Evolutionary conservation across 2,329 filamentous ascomycete genomes (phyloP).

Genomic region (Phialophora macrospora): DNA sequence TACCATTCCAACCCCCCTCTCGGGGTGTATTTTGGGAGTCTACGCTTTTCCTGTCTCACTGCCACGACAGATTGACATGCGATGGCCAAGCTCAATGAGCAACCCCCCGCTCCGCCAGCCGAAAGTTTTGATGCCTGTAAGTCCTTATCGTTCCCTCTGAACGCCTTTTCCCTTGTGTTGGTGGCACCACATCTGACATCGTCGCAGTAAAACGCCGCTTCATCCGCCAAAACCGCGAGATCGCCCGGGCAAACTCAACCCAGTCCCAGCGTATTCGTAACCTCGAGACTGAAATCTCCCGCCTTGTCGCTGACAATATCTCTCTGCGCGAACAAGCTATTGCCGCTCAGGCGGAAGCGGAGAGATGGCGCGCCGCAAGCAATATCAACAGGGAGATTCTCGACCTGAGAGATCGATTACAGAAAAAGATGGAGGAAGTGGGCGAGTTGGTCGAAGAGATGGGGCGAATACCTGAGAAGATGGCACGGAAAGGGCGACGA

Average conservation of each 20-base stretch:
- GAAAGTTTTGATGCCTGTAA: constrained; percentile 57
- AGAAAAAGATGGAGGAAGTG: constrained; percentile 62
- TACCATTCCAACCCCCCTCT: neutral
- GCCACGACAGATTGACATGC: constrained; percentile 21
- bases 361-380: constrained; percentile 53
- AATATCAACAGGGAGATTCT: constrained; percentile 55
- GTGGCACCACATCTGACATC: neutral
- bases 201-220: constrained; percentile 65
- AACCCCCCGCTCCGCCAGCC: constrained; percentile 44
- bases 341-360: constrained; percentile 60
- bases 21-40: neutral
- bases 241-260: constrained; percentile 66
- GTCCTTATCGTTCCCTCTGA: constrained; percentile 36
- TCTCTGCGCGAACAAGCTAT: constrained; percentile 64
- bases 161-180: constrained; percentile 5
- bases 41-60: neutral
- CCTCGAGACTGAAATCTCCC: constrained; percentile 65
- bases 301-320: constrained; percentile 65
- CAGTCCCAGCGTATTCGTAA: constrained; percentile 68
- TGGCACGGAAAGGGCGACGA: constrained; percentile 21
- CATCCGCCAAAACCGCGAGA: constrained; percentile 69
- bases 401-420: constrained; percentile 59
- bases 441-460: constrained; percentile 60
- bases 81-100: constrained; percentile 58
- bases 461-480: constrained; percentile 45